Conservation (phyloP, 2,329 filamentous ascomycete species). For the Westerdykella ornata region DNA sequence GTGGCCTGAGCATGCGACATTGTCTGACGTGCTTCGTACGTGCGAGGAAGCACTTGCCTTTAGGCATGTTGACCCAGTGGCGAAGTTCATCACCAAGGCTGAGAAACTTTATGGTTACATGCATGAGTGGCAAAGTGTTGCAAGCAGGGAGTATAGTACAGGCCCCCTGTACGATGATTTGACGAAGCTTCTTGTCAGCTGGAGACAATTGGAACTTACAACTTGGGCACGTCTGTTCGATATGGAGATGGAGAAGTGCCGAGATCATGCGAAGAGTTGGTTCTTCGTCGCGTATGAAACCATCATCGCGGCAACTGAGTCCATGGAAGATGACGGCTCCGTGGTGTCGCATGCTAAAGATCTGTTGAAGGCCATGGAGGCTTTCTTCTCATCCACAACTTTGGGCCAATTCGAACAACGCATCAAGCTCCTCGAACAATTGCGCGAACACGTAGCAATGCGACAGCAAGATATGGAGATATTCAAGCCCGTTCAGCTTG, state of each 20-base stretch:
- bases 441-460: conserved; percentile 58
- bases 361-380: conserved; percentile 67
- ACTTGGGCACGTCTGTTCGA: conserved; percentile 90
- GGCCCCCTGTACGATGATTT: conserved; percentile 66
- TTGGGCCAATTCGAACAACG: conserved; percentile 74
- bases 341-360: conserved; percentile 59
- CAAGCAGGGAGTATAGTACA: conserved; percentile 70
- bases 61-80: conserved; percentile 73
- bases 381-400: conserved; percentile 72
- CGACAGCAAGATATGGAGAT: conserved; percentile 48
- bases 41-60: conserved; percentile 72
- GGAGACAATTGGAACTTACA: conserved; percentile 83
- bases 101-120: conserved; percentile 82
- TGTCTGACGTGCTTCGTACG: conserved; percentile 68
- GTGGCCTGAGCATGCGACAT: conserved; percentile 69
- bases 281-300: conserved; percentile 96
- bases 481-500: conserved; percentile 53
- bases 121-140: conserved; percentile 93
- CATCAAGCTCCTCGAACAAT: conserved; percentile 58
- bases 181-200: conserved; percentile 74
- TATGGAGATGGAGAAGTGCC: conserved; percentile 68
- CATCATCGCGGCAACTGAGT: conserved; percentile 67
- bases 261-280: conserved; percentile 78
- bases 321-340: conserved; percentile 53
- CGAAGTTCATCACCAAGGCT: conserved; percentile 74